Conservation (phyloP, 768 basidiomycete species). For the Tulasnella sp. region DNA sequence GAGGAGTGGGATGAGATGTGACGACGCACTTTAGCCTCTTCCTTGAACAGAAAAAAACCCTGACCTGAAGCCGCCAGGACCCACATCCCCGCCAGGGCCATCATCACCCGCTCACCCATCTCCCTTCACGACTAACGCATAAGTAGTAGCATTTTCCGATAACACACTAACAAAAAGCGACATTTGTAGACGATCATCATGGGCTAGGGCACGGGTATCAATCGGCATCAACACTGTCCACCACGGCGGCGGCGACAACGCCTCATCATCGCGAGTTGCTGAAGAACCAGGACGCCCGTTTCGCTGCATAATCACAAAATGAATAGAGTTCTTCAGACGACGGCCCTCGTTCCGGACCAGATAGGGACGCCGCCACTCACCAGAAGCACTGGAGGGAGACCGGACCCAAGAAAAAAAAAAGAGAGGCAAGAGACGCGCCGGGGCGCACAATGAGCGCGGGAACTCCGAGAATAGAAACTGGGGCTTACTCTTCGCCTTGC, state of each 20-base stretch:
- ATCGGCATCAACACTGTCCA: background rate
- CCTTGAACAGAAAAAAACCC: constrained; percentile 8
- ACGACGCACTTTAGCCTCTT: constrained; percentile 12
- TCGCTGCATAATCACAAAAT: constrained; percentile 48
- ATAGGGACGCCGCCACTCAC: constrained; percentile 19
- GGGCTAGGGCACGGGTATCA: background rate
- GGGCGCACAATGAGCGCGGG: constrained; percentile 9
- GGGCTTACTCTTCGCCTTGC: constrained; percentile 64
- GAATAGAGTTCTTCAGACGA: constrained; percentile 28
- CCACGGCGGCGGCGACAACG: too few species aligned
- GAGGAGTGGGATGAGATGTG: constrained; percentile 11
- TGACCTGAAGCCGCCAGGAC: constrained; percentile 2
- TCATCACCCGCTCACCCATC: background rate
- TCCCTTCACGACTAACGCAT: constrained; percentile 1
- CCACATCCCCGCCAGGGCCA: constrained; percentile 13
- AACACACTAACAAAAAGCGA: background rate
- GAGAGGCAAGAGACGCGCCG: background rate
- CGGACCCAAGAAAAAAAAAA: constrained; percentile 28
- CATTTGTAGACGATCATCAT: background rate
- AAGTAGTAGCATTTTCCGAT: background rate
- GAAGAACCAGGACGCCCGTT: constrained; percentile 92
- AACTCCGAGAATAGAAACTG: constrained; percentile 35
- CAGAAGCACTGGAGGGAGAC: constrained; percentile 32
- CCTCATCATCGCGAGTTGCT: constrained; percentile 25
- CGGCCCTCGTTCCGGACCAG: constrained; percentile 1